These are phyloP conservation scores for Sporobolomyces pararoseus DNA, from an alignment of 768 basidiomycete species.

Conservation along the genomic window DNA sequence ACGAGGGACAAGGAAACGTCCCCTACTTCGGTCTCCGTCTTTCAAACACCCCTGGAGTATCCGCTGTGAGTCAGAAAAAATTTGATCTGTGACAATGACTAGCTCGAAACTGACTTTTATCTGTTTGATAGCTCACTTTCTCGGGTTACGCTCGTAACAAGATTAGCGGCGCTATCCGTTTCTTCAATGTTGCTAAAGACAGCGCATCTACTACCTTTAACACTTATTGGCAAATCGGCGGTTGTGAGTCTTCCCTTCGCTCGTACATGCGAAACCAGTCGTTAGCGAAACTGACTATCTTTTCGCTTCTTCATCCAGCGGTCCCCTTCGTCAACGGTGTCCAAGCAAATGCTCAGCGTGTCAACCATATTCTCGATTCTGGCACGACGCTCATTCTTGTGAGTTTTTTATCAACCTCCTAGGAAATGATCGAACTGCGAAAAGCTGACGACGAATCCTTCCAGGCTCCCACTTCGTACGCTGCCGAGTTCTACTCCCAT, in stretches of 20 bases:
- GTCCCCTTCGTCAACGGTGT: slow-evolving; percentile 10
- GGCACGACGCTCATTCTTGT: slow-evolving; percentile 37
- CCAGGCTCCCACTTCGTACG: slow-evolving; percentile 20
- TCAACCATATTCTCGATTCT: slow-evolving; percentile 32
- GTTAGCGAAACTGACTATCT: background rate
- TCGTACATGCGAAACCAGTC: background rate
- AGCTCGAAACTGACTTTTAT: background rate
- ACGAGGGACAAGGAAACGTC: background rate
- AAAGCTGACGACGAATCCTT: too few relatives aligned
- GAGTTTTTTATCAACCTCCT: background rate
- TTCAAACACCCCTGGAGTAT: background rate
- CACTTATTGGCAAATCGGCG: slow-evolving; percentile 36
- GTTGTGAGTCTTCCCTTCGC: background rate
- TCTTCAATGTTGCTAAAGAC: slow-evolving; percentile 5
- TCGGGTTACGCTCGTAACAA: slow-evolving; percentile 9
- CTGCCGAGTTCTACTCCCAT: slow-evolving; percentile 23
- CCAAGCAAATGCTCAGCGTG: background rate
- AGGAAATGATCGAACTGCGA: too few relatives aligned
- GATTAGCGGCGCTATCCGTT: background rate
- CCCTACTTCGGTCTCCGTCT: slow-evolving; percentile 20
- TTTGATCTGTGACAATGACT: background rate
- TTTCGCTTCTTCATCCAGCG: background rate
- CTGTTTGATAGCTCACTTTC: slow-evolving; percentile 3
- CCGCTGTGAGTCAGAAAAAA: slow-evolving; percentile 2
- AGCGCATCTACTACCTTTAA: background rate